Evolutionary conservation across 1,284 basidiomycete species (phyloP), one percentile per base, ranked within the genome.

Genomic region (Hymenochaete sp.): DNA sequence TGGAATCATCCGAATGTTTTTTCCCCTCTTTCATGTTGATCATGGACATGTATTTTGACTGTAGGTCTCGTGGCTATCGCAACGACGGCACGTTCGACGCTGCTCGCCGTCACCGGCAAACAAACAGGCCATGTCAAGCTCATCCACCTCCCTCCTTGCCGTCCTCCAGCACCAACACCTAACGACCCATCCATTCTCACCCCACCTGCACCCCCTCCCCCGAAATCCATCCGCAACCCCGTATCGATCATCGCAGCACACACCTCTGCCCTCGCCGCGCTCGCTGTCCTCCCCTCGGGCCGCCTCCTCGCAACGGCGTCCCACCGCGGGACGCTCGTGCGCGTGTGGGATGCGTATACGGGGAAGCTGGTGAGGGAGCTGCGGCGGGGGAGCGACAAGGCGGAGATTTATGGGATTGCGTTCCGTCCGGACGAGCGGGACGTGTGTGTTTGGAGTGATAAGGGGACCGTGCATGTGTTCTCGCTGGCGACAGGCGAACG

Each of bases 391-490:
- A 79, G 86, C 13, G 93, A 97, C 62, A 81, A 85, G 53, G 93
- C 93, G 14, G 83, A 88, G 56, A 93, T 97, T 45, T 96, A 92
- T 66, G 90, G 90, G 1, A 80, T 92, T 16, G 78, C 78, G 43
- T 85, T 83, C 61, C 71, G 82, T 51, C 81, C 79, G 6, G 87
- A 85, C 56, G 85, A 87, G 62, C 73, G 70, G 45, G 84, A 90
- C 55, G 65, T 93, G 1, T 88, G 85, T 55, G 87, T 87, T 7
- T 91, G 90, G 86, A 95, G 91, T 60, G 93, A 98, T 64, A 97
- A 97, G 66, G 93, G 93, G 29, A 98, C 93, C 0, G 79, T 98
- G 3, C 93, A 98, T 60, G 71, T 95, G 18, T 93, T 93, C 61
- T 79, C 82, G 26, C 73, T 95, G 47, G 62, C 62, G n/a, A 68